Evolutionary conservation across 805 yeast species (phyloP), one percentile per base, ranked within the genome.

Genomic region (Nakazawaea ambrosiae): DNA sequence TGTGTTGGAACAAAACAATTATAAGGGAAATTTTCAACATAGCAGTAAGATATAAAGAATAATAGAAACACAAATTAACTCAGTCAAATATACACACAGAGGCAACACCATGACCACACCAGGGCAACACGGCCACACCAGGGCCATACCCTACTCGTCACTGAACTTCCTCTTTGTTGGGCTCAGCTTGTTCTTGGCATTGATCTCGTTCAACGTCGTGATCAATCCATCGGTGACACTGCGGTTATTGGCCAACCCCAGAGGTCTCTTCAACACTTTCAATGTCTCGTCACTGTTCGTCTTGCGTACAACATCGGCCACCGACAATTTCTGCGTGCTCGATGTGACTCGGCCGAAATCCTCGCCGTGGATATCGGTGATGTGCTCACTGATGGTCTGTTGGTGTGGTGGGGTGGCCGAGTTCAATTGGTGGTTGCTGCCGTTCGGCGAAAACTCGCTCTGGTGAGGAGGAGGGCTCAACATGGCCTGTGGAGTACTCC

Each of bases 301-400:
- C 36, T 37, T 37, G 7, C 40, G 18, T 10, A 32, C 33, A 15
- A 4, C 28, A 8, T 22, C 29, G 16, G 20, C 20, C 7, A 6
- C 25, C 18, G 18, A 7, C 12, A n/a, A 8, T n/a, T 10, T 6
- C 28, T 7, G 28, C n/a, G 6, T 26, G 16, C 28, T 26, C 5
- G 24, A 18, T 6, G 18, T 15, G 11, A 28, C 12, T 4, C 34
- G 16, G 11, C 41, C 41, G 27, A 29, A 38, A 38, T 38, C 41
- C 29, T 38, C 41, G 18, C 41, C 41, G 16, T 33, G 37, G n/a
- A 38, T 33, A 20, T 38, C 41, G 12, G 34, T 24, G 25, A 38
- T 38, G 18, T 38, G 30, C 10, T 20, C 41, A 28, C 37, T 33
- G 14, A 38, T 24, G 12, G 30, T 24, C n/a, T 36, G 37, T 10